Evolutionary conservation across 768 basidiomycete species (phyloP).

Genomic region (Trametes villosa): DNA sequence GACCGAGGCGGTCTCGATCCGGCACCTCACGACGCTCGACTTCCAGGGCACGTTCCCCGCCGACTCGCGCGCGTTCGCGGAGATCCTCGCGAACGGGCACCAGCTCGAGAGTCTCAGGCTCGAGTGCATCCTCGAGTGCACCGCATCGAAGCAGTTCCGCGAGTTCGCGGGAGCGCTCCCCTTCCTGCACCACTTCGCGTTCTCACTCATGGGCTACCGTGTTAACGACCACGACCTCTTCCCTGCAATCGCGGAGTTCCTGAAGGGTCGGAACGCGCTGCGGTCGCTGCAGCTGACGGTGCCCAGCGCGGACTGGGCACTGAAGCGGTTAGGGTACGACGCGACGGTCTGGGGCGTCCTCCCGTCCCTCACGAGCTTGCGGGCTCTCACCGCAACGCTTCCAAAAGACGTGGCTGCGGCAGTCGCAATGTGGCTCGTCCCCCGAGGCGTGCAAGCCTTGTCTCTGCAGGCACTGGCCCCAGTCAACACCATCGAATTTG

Average conservation of each 20-base stretch:
- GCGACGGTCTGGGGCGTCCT: conserved; percentile 74
- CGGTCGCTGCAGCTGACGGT: conserved; percentile 52
- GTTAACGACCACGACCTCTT: conserved; percentile 63
- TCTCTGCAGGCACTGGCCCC: conserved; percentile 33
- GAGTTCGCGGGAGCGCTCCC: conserved; percentile 48
- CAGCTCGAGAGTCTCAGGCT: conserved; percentile 68
- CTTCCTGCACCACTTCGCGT: conserved; percentile 67
- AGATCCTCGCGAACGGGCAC: conserved; percentile 61
- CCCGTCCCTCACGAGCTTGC: conserved; percentile 56
- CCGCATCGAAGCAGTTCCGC: conserved; percentile 53
- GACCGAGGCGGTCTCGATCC: conserved; percentile 52
- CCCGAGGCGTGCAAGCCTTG: conserved; percentile 39
- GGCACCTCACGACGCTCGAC: conserved; percentile 66
- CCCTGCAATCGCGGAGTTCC: conserved; percentile 68
- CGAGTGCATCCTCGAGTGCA: conserved; percentile 56
- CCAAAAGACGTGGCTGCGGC: conserved; percentile 66
- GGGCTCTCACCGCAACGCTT: conserved; percentile 62
- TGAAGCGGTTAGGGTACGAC: conserved; percentile 64
- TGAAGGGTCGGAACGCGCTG: conserved; percentile 57
- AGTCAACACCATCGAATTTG: conserved; percentile 32
- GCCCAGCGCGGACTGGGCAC: conserved; percentile 43
- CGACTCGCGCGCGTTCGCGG: conserved; percentile 55
- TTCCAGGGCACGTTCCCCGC: conserved; percentile 61
- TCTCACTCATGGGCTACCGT: conserved; percentile 38
- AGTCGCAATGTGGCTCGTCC: conserved; percentile 71